Conservation (phyloP, 164 flowering plant species). For the Stephania yunnanensis region DNA sequence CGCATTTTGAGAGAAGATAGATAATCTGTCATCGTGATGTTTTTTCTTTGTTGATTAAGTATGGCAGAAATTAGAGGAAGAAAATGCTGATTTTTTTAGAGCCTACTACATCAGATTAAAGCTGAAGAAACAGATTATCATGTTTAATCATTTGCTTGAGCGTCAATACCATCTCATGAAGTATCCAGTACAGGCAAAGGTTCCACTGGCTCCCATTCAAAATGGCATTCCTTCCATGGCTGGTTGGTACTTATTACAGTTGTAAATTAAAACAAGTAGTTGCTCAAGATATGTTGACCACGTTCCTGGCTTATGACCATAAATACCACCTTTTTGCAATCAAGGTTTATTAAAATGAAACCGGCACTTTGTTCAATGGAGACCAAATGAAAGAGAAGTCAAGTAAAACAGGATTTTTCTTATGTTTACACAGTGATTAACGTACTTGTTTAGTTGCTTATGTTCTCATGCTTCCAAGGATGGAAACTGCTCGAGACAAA, state of each 20-base stretch:
- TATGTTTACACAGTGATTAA: background rate
- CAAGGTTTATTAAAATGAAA: background rate
- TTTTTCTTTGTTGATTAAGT: conserved; percentile 37
- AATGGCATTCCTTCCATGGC: conserved; percentile 96
- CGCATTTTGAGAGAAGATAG: background rate
- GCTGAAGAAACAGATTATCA: conserved; percentile 82
- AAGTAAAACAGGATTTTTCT: background rate
- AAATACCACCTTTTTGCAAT: background rate
- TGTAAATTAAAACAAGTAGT: background rate
- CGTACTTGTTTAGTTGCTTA: background rate
- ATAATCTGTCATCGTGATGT: background rate
- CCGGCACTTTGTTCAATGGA: background rate
- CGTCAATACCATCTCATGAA: conserved; percentile 83
- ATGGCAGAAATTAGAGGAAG: conserved; percentile 99
- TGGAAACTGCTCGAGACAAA: too few species aligned
- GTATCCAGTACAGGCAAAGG: conserved; percentile 59
- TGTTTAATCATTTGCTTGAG: conserved; percentile 89
- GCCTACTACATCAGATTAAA: conserved; percentile 89
- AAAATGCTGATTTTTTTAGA: conserved; percentile 93
- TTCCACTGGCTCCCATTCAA: conserved; percentile 85
- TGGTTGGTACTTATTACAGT: conserved; percentile 33
- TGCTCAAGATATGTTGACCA: background rate
- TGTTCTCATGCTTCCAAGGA: background rate
- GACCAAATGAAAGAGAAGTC: background rate
- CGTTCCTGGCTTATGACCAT: background rate